A percentile compares a stretch with the other conserved stretches of the same genome.
Conservation (phyloP, 2,329 filamentous ascomycete genomes). For the Pezizomycotina sp. region DNA sequence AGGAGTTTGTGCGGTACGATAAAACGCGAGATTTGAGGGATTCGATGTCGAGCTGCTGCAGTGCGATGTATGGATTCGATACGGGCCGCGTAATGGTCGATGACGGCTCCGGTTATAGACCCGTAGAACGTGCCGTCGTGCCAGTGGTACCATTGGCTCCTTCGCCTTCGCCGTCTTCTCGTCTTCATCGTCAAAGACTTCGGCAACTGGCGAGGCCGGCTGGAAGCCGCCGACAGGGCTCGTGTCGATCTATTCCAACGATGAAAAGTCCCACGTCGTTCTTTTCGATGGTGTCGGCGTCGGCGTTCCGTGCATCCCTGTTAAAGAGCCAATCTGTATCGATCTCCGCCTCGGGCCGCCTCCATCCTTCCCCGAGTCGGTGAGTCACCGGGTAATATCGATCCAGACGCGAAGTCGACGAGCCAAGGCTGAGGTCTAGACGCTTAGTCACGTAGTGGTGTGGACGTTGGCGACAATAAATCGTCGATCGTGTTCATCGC, state of each 20-base stretch:
- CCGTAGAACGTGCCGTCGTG: conserved; percentile 43
- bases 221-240: conserved; percentile 2
- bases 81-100: conserved; percentile 52
- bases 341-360: too few relatives aligned
- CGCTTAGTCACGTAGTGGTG: conserved; percentile 12
- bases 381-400: neutral
- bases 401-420: too few relatives aligned
- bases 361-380: neutral
- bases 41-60: conserved; percentile 49
- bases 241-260: conserved; percentile 1
- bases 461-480: conserved; percentile 11
- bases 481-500: conserved; percentile 16
- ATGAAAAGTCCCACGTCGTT: neutral
- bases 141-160: conserved; percentile 25
- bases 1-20: conserved; percentile 31
- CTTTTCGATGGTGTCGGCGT: too few relatives aligned
- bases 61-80: conserved; percentile 48
- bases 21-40: conserved; percentile 81
- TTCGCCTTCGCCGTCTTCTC: conserved; percentile 22
- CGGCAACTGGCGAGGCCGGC: too few relatives aligned
- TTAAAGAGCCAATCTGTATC: conserved; percentile 2
- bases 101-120: conserved; percentile 47
- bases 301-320: neutral
- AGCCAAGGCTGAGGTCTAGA: conserved; percentile 10
- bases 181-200: conserved; percentile 2